Conservation (phyloP, 2,329 filamentous ascomycete genomes). For the Fusarium domesticum region DNA sequence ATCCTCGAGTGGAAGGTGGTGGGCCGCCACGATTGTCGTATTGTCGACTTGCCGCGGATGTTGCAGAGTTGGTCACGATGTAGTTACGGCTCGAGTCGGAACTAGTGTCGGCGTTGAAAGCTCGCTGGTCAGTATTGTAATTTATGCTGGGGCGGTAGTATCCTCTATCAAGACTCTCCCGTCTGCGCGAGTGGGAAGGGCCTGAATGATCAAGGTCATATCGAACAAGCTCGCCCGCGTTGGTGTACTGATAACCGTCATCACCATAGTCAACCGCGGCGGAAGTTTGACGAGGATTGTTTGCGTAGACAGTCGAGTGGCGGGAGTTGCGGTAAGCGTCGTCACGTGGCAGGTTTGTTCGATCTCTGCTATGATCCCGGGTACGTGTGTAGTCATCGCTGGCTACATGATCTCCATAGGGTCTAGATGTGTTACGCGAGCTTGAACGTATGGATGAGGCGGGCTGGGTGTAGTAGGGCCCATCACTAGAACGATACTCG, state of each 20-base stretch:
- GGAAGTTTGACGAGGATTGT: conserved; percentile 42
- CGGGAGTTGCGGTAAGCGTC: conserved; percentile 49
- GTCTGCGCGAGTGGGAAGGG: conserved; percentile 41
- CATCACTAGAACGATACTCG: conserved; percentile 51
- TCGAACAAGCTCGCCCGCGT: conserved; percentile 57
- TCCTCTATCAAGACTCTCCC: conserved; percentile 54
- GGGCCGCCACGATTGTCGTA: conserved; percentile 50
- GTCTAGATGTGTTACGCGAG: conserved; percentile 43
- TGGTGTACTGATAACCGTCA: conserved; percentile 62
- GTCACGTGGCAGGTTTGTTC: conserved; percentile 41
- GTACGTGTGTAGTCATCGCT: conserved; percentile 49
- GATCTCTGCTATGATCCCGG: conserved; percentile 39
- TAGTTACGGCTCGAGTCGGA: conserved; percentile 45
- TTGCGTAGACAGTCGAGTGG: conserved; percentile 45
- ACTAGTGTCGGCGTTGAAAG: conserved; percentile 47
- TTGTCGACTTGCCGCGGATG: conserved; percentile 27
- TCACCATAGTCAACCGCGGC: conserved; percentile 53
- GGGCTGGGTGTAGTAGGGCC: conserved; percentile 54
- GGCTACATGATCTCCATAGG: conserved; percentile 49
- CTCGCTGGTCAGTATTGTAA: conserved; percentile 45
- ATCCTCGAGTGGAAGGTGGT: conserved; percentile 66
- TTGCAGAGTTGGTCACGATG: conserved; percentile 30
- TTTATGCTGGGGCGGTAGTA: conserved; percentile 57
- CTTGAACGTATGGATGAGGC: conserved; percentile 52
- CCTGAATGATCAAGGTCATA: conserved; percentile 58